A percentile compares a stretch with the other conserved stretches of the same genome.
Evolutionary conservation across 2,329 filamentous ascomycete genomes (phyloP).

Genomic region (Boeremia lycopersici): DNA sequence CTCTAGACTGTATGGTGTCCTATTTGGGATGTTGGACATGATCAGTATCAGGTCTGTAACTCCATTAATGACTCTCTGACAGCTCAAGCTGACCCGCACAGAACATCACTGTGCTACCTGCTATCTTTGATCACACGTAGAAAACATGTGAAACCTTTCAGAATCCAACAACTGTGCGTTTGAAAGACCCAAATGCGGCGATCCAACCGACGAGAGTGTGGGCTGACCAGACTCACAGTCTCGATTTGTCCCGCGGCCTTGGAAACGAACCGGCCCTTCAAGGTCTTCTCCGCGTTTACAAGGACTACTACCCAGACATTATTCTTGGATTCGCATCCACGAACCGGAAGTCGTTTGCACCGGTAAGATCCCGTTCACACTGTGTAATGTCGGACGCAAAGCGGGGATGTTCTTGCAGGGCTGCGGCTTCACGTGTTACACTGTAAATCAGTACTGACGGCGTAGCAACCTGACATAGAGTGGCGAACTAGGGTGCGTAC

Average conservation of each 20-base stretch:
- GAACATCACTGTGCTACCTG: conserved; percentile 70
- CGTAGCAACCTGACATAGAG: conserved; percentile 70
- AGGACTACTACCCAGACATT: conserved; percentile 89
- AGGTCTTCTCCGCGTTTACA: conserved; percentile 80
- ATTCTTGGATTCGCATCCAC: conserved; percentile 72
- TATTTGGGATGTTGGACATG: conserved; percentile 84
- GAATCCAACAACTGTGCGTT: conserved; percentile 71
- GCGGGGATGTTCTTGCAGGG: conserved; percentile 20
- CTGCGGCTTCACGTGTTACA: conserved; percentile 24
- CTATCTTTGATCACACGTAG: conserved; percentile 79
- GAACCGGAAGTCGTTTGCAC: conserved; percentile 47
- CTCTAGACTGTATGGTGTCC: conserved; percentile 72
- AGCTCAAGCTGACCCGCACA: conserved; percentile 35
- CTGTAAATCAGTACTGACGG: conserved; percentile 30
- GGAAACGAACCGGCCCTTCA: conserved; percentile 74
- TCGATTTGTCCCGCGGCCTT: conserved; percentile 55
- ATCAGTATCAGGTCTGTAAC: conserved; percentile 68
- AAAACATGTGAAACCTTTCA: conserved; percentile 81
- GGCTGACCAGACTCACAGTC: conserved; percentile 41
- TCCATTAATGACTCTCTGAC: background rate
- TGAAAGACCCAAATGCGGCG: background rate
- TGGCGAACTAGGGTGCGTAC: conserved; percentile 73
- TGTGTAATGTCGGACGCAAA: conserved; percentile 11
- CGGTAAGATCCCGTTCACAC: conserved; percentile 40
- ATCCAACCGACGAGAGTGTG: background rate